These are phyloP conservation scores for Elongisporangium senticosum DNA, from an alignment of 352 stramenopile genomes.

Conservation along the genomic window DNA sequence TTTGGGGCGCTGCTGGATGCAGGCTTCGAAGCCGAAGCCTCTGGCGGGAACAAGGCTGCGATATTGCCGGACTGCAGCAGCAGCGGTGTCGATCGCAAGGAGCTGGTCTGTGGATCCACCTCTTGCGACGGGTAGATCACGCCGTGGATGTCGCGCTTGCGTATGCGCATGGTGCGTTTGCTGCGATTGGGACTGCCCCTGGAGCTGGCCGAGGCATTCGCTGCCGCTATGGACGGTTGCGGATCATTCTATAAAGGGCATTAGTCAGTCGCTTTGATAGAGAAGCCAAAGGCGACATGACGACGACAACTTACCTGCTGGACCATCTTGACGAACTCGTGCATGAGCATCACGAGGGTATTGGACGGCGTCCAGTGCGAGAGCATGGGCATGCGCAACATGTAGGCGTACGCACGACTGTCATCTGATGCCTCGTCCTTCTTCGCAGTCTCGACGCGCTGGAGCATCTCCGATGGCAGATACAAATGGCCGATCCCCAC, in stretches of 20 bases:
- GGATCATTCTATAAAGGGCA: conserved; percentile 21
- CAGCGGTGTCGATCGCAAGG: conserved; percentile 53
- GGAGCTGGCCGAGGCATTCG: conserved; percentile 9
- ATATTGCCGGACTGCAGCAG: conserved; percentile 65
- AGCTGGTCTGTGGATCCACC: conserved; percentile 48
- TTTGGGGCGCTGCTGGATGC: conserved; percentile 11
- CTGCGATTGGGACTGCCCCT: conserved; percentile 9
- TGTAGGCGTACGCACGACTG: not conserved
- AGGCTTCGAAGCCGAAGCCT: not conserved
- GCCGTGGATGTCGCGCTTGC: conserved; percentile 62
- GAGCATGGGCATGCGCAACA: conserved; percentile 46
- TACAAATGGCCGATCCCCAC: conserved; percentile 45
- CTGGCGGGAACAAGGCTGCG: conserved; percentile 30
- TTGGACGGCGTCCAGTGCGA: conserved; percentile 71
- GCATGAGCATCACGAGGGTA: conserved; percentile 62
- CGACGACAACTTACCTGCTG: conserved; percentile 25
- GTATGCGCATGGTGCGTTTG: conserved; percentile 50
- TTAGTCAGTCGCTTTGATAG: not conserved
- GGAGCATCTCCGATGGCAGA: conserved; percentile 42
- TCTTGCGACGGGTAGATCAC: conserved; percentile 68
- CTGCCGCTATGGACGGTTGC: conserved; percentile 13
- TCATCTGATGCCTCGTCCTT: not conserved
- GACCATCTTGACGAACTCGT: conserved; percentile 59
- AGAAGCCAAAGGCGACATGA: not conserved
- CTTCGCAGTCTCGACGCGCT: not conserved